These are phyloP conservation scores for Tieghemostelium lacteum DNA, from an alignment of 78 protist genomes.

Conservation along the genomic window DNA sequence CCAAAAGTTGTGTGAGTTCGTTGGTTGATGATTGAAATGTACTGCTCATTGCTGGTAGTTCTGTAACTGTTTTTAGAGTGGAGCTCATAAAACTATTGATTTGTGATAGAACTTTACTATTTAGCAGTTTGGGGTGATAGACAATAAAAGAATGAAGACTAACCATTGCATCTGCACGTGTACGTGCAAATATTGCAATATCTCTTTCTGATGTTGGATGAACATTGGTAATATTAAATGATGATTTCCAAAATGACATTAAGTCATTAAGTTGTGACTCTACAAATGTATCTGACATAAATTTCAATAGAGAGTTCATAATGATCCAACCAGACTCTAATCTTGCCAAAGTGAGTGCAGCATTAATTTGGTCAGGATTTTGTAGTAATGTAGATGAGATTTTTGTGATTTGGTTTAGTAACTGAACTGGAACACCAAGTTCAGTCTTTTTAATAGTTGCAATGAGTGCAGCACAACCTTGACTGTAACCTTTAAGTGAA, in stretches of 20 bases:
- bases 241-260: constrained; percentile 50
- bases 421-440: constrained; percentile 54
- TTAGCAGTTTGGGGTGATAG: constrained; percentile 13
- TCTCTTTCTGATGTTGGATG: constrained; percentile 70
- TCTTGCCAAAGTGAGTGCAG: constrained; percentile 42
- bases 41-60: constrained; percentile 50
- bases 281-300: constrained; percentile 44
- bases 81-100: constrained; percentile 31
- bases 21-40: constrained; percentile 66
- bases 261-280: background rate
- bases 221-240: constrained; percentile 52
- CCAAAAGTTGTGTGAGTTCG: constrained; percentile 54
- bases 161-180: constrained; percentile 67
- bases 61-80: constrained; percentile 57
- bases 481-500: constrained; percentile 53
- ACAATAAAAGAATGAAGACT: constrained; percentile 41
- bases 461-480: constrained; percentile 44
- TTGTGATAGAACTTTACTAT: constrained; percentile 19
- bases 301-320: constrained; percentile 50
- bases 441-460: constrained; percentile 29
- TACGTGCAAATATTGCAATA: constrained; percentile 65
- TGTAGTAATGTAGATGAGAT: constrained; percentile 7
- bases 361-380: constrained; percentile 57
- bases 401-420: constrained; percentile 56
- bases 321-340: constrained; percentile 78